phyloP scores from a whole-genome alignment of 2,329 filamentous ascomycete species.

The Fusarium oligoseptatum region DNA sequence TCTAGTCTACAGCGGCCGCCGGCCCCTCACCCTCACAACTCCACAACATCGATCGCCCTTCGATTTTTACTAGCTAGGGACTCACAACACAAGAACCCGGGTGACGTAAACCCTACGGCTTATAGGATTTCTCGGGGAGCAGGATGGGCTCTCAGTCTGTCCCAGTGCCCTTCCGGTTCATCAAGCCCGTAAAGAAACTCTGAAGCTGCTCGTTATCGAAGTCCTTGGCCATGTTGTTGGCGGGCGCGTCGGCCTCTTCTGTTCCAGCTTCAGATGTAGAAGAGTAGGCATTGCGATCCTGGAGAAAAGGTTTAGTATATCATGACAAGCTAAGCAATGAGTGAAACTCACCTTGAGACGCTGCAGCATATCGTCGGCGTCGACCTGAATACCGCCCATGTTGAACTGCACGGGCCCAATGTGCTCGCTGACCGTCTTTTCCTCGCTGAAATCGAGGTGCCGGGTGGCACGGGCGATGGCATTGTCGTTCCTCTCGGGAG shows the following conservation, averaged over 20 bases:
- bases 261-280: conserved; percentile 60
- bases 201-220: conserved; percentile 69
- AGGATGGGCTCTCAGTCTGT: conserved; percentile 21
- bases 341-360: conserved; percentile 76
- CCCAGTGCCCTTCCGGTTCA: conserved; percentile 64
- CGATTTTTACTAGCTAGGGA: conserved; percentile 19
- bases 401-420: conserved; percentile 98
- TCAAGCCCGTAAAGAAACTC: conserved; percentile 71
- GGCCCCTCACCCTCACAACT: conserved; percentile 31
- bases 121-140: not conserved
- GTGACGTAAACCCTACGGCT: not conserved
- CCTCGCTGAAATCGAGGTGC: conserved; percentile 53
- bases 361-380: conserved; percentile 93
- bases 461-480: conserved; percentile 39
- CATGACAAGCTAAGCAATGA: not conserved
- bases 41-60: conserved; percentile 14
- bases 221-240: conserved; percentile 59
- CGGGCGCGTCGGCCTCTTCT: conserved; percentile 53
- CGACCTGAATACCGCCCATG: conserved; percentile 96
- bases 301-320: conserved; percentile 36
- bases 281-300: conserved; percentile 70
- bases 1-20: conserved; percentile 55
- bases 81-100: conserved; percentile 9
- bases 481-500: conserved; percentile 59
- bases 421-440: conserved; percentile 76